A percentile compares a stretch with the other conserved stretches of the same genome.
These are phyloP conservation scores for Leccinum rimulosum DNA, from an alignment of 768 basidiomycete species.

Conservation along the genomic window DNA sequence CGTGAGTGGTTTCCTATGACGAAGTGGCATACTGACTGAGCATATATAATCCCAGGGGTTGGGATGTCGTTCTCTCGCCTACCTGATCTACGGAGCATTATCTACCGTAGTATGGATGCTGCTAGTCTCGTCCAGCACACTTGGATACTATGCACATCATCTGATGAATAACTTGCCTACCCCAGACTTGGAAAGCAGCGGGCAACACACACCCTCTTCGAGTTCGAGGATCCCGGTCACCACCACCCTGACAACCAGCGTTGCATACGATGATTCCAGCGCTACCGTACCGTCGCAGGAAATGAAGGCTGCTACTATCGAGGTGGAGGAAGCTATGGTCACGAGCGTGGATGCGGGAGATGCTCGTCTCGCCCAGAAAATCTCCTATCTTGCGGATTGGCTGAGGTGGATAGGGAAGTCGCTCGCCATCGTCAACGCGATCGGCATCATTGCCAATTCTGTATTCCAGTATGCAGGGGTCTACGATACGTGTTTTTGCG, in stretches of 20 bases:
- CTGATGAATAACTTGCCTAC: neutral
- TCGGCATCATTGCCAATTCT: conserved; percentile 25
- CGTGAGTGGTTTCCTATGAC: conserved; percentile 4
- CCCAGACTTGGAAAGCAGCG: neutral
- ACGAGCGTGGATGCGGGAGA: neutral
- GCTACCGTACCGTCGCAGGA: neutral
- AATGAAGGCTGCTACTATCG: neutral
- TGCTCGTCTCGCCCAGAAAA: neutral
- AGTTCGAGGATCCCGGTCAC: neutral
- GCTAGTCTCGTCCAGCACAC: conserved; percentile 28
- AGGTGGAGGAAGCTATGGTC: neutral
- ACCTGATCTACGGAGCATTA: conserved; percentile 28
- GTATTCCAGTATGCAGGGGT: conserved; percentile 30
- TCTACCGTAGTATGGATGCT: conserved; percentile 33
- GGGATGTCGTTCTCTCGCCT: conserved; percentile 35
- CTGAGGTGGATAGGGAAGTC: conserved; percentile 28
- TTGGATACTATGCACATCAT: conserved; percentile 22
- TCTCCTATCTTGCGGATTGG: conserved; percentile 6
- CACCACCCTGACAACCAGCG: neutral
- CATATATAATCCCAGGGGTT: conserved; percentile 17
- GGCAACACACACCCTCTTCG: neutral
- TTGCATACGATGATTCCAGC: neutral
- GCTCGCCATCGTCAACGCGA: conserved; percentile 29
- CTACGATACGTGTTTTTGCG: conserved; percentile 31
- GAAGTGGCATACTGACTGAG: neutral